Conservation (phyloP, 2,329 filamentous ascomycete genomes). For the Calonectria montana region DNA sequence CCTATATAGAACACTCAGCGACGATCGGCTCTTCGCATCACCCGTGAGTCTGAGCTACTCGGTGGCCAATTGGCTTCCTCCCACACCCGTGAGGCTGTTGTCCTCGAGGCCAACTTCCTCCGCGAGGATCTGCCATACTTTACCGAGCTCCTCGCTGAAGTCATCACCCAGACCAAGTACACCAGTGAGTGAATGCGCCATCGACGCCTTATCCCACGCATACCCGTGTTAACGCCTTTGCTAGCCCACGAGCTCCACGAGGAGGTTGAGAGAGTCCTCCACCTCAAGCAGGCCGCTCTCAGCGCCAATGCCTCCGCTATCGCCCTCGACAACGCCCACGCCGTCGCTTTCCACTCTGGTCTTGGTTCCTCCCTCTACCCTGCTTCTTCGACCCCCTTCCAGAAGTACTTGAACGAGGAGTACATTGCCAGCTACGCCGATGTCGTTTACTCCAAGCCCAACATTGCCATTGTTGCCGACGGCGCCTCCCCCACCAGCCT, state of each 20-base stretch:
- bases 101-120: slow-evolving; percentile 95
- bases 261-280: slow-evolving; percentile 82
- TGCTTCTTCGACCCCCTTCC: slow-evolving; percentile 75
- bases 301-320: slow-evolving; percentile 71
- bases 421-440: slow-evolving; percentile 80
- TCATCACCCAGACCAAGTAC: slow-evolving; percentile 89
- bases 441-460: slow-evolving; percentile 86
- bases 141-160: slow-evolving; percentile 92
- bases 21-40: slow-evolving; percentile 91
- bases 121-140: slow-evolving; percentile 97
- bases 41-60: slow-evolving; percentile 93
- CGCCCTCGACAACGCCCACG: slow-evolving; percentile 88
- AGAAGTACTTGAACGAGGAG: slow-evolving; percentile 83
- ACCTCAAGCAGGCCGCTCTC: slow-evolving; percentile 80
- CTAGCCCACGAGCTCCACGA: slow-evolving; percentile 91
- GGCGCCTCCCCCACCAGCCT: slow-evolving; percentile 82
- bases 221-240: slow-evolving; percentile 25
- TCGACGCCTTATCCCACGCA: background rate
- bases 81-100: slow-evolving; percentile 92
- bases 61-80: slow-evolving; percentile 89
- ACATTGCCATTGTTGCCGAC: slow-evolving; percentile 92
- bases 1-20: slow-evolving; percentile 79
- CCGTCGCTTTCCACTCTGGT: slow-evolving; percentile 91
- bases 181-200: slow-evolving; percentile 64
- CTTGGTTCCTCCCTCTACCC: slow-evolving; percentile 85